These are phyloP conservation scores for Ogataea nonfermentans DNA, from an alignment of 805 yeast genomes.

Conservation along the genomic window DNA sequence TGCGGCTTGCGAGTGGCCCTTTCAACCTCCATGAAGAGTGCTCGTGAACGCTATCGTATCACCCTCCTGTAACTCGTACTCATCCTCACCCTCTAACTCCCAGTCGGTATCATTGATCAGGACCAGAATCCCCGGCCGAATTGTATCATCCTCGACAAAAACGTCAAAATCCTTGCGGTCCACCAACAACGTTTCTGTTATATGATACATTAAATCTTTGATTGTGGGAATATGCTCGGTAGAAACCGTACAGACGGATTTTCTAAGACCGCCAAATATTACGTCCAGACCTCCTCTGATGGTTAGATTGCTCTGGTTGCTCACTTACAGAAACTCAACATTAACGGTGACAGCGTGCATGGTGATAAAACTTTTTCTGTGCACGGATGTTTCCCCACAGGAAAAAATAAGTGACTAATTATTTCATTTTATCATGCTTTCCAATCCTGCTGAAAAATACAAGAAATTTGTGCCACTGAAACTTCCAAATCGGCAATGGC, in stretches of 20 bases:
- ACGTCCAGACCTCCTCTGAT: slow-evolving; percentile 81
- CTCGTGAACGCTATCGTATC: slow-evolving; percentile 87
- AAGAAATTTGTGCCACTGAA: slow-evolving; percentile 51
- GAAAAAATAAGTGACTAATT: not conserved
- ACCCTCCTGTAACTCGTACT: slow-evolving; percentile 68
- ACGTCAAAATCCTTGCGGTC: slow-evolving; percentile 66
- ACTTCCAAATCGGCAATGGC: slow-evolving; percentile 70
- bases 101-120: slow-evolving; percentile 93
- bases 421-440: slow-evolving; percentile 51
- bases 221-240: slow-evolving; percentile 33
- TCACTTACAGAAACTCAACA: slow-evolving; percentile 42
- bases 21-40: slow-evolving; percentile 89
- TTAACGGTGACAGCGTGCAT: slow-evolving; percentile 36
- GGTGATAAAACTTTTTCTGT: slow-evolving; percentile 1
- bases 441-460: slow-evolving; percentile 66
- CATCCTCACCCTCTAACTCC: slow-evolving; percentile 91
- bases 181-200: slow-evolving; percentile 53
- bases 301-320: slow-evolving; percentile 2
- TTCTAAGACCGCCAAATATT: slow-evolving; percentile 59
- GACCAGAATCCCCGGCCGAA: slow-evolving; percentile 91
- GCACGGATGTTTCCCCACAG: slow-evolving; percentile 13
- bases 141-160: slow-evolving; percentile 76
- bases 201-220: slow-evolving; percentile 53
- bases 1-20: too few species aligned
- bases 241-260: slow-evolving; percentile 48